Conservation (phyloP, 1,139 yeast species). For the Barnettozyma hawaiiensis region DNA sequence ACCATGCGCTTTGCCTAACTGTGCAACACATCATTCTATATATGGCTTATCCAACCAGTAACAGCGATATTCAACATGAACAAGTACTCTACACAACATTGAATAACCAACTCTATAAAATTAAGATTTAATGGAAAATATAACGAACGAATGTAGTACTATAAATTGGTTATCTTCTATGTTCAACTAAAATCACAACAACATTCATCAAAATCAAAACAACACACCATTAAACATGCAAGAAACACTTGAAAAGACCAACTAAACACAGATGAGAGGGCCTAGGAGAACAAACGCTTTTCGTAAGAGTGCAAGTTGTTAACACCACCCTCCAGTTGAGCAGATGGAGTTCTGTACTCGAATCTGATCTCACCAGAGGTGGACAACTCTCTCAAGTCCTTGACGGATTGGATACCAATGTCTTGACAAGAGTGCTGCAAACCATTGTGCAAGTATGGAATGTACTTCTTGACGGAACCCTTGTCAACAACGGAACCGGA, state of each 20-base stretch:
- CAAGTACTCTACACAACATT: no score
- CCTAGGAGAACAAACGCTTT: conserved; percentile 87
- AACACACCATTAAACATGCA: conserved; percentile 1
- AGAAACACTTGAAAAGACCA: no score
- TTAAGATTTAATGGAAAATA: neutral
- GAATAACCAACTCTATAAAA: no score
- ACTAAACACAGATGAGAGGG: neutral
- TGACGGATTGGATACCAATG: conserved; percentile 75
- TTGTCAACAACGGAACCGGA: conserved; percentile 95
- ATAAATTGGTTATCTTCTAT: no score
- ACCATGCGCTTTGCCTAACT: no score
- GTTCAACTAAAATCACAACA: conserved; percentile 5
- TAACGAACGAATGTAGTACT: no score
- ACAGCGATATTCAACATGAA: no score
- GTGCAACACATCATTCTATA: no score
- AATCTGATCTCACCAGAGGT: conserved; percentile 74
- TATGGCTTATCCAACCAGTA: no score
- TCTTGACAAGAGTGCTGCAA: conserved; percentile 98
- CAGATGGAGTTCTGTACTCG: conserved; percentile 97
- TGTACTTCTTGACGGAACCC: conserved; percentile 89
- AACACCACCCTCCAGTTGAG: conserved; percentile 98
- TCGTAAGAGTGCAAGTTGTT: conserved; percentile 95
- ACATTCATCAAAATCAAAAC: conserved; percentile 1
- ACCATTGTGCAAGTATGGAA: conserved; percentile 92
- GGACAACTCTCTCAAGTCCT: conserved; percentile 59